Conservation (phyloP, 2,329 filamentous ascomycete genomes). For the Cordyceps militaris region DNA sequence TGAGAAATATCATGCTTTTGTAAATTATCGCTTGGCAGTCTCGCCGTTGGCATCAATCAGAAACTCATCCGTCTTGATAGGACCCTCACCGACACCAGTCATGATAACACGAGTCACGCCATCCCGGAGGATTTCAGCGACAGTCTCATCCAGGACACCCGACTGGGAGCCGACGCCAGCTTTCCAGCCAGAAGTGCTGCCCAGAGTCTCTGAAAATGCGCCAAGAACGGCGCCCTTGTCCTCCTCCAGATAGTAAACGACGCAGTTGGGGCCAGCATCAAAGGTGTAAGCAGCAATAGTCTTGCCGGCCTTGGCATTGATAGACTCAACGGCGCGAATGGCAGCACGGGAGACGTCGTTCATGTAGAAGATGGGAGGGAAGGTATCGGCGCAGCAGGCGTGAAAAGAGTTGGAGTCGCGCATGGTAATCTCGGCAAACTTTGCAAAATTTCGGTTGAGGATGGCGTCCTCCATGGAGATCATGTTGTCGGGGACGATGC, state of each 20-base stretch:
- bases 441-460: slow-evolving; percentile 67
- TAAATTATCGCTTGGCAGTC: slow-evolving; percentile 28
- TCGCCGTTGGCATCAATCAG: slow-evolving; percentile 63
- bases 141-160: slow-evolving; percentile 56
- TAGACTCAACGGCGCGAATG: slow-evolving; percentile 79
- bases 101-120: slow-evolving; percentile 86
- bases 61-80: slow-evolving; percentile 69
- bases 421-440: slow-evolving; percentile 90
- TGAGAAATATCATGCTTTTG: not conserved
- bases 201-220: slow-evolving; percentile 63
- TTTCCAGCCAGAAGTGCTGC: slow-evolving; percentile 65
- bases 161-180: slow-evolving; percentile 45
- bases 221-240: slow-evolving; percentile 68
- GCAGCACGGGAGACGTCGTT: slow-evolving; percentile 88
- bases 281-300: slow-evolving; percentile 92
- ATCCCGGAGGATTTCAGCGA: slow-evolving; percentile 60
- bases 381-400: slow-evolving; percentile 87
- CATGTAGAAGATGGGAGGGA: slow-evolving; percentile 97
- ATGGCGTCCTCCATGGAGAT: slow-evolving; percentile 77
- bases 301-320: slow-evolving; percentile 74
- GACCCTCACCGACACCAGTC: slow-evolving; percentile 87
- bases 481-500: slow-evolving; percentile 81
- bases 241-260: slow-evolving; percentile 88
- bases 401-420: slow-evolving; percentile 97
- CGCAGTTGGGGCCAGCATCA: slow-evolving; percentile 93